Evolutionary conservation across 1,284 basidiomycete species (phyloP).

Genomic region (Pascua sp.): DNA sequence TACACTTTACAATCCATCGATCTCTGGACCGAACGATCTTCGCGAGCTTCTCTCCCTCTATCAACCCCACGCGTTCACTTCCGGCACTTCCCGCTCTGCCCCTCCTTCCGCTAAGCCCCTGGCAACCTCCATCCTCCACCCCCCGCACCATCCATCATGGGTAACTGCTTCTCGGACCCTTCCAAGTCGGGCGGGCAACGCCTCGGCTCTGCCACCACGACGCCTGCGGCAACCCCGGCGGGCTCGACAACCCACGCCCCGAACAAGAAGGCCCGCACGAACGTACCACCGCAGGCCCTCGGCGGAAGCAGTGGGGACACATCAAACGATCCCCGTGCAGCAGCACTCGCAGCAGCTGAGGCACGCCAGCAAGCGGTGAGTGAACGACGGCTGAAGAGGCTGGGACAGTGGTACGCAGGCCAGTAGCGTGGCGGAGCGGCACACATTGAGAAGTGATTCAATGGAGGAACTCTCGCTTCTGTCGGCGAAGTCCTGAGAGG

Average conservation of each 20-base stretch:
- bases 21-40: no score
- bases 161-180: slow-evolving; percentile 50
- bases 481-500: no score
- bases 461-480: no score
- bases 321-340: slow-evolving; percentile 31
- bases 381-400: not conserved
- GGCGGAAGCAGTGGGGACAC: slow-evolving; percentile 10
- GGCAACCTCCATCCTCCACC: not conserved
- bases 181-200: slow-evolving; percentile 33
- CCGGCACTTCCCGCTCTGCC: no score
- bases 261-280: not conserved
- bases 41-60: no score
- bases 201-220: slow-evolving; percentile 34
- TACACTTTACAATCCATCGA: no score
- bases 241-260: not conserved
- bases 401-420: no score
- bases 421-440: no score
- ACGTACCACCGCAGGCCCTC: slow-evolving; percentile 23
- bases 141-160: slow-evolving; percentile 28
- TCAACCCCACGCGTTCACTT: no score
- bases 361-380: slow-evolving; percentile 44
- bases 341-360: slow-evolving; percentile 44
- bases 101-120: not conserved
- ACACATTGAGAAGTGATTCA: no score
- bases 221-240: slow-evolving; percentile 2